Evolutionary conservation across 2,329 filamentous ascomycete species (phyloP).

Genomic region (Hypomyces perniciosus): DNA sequence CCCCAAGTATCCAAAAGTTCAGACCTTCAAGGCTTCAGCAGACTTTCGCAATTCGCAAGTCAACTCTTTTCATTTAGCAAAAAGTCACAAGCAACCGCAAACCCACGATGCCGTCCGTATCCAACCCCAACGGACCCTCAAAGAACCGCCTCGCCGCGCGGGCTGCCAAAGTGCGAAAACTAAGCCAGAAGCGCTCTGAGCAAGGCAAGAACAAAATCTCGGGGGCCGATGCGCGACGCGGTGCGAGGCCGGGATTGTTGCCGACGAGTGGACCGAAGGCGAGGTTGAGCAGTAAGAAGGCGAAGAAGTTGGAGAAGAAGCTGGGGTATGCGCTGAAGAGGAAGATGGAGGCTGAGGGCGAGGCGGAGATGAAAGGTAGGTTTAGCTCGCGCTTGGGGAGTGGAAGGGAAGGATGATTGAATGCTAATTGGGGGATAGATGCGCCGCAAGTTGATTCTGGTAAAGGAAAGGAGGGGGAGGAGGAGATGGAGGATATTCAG

Average conservation of each 20-base stretch:
- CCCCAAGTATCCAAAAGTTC: not conserved
- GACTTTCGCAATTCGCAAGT: too few relatives aligned
- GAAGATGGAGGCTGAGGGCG: constrained; percentile 45
- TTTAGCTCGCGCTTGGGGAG: not conserved
- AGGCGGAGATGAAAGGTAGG: constrained; percentile 44
- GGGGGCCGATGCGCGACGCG: constrained; percentile 40
- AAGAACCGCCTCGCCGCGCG: constrained; percentile 46
- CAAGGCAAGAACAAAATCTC: constrained; percentile 33
- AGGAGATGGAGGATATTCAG: constrained; percentile 18
- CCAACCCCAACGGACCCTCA: constrained; percentile 52
- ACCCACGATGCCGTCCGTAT: constrained; percentile 46
- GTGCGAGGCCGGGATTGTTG: constrained; percentile 46
- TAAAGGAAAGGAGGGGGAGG: constrained; percentile 13
- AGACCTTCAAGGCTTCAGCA: not conserved
- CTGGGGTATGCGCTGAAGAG: constrained; percentile 47
- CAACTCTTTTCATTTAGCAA: not conserved
- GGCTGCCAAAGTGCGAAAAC: constrained; percentile 39
- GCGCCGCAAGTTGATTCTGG: constrained; percentile 11
- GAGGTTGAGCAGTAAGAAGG: constrained; percentile 49
- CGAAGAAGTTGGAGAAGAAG: constrained; percentile 50
- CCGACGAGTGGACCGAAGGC: constrained; percentile 50
- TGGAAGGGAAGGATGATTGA: not conserved
- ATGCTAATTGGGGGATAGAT: constrained; percentile 14
- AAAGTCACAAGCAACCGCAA: not conserved
- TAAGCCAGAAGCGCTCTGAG: constrained; percentile 36